Evolutionary conservation across 495 filamentous ascomycete genomes (phyloP).

Genomic region (Penicillium lagena): DNA sequence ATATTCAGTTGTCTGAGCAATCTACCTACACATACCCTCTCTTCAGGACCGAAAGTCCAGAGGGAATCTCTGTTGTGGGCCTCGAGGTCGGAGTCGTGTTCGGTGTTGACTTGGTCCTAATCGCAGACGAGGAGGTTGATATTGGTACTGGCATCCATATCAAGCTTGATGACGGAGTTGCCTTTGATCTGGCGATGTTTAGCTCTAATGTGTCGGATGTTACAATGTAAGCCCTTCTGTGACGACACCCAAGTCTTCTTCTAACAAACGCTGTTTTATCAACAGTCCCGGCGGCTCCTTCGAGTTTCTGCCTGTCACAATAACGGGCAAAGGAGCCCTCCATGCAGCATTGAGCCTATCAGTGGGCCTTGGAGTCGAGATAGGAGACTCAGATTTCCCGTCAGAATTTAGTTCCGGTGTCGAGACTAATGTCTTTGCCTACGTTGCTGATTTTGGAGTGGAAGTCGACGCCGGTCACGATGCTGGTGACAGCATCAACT

Average conservation of each 20-base stretch:
- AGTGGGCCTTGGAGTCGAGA: slow-evolving; percentile 28
- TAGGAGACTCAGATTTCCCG: slow-evolving; percentile 10
- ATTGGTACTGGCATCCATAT: slow-evolving; percentile 48
- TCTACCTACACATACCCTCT: slow-evolving; percentile 44
- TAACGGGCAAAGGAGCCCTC: slow-evolving; percentile 31
- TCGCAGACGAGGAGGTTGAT: slow-evolving; percentile 35
- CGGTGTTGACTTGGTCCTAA: slow-evolving; percentile 42
- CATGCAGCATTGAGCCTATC: slow-evolving; percentile 29
- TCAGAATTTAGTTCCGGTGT: slow-evolving; percentile 32
- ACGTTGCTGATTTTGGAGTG: slow-evolving; percentile 47
- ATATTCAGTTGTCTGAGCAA: slow-evolving; percentile 32
- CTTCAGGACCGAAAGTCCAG: slow-evolving; percentile 34
- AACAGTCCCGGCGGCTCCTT: slow-evolving; percentile 44
- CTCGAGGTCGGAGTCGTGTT: slow-evolving; percentile 35
- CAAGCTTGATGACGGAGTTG: slow-evolving; percentile 39
- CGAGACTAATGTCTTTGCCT: slow-evolving; percentile 37
- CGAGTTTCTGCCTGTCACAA: slow-evolving; percentile 49
- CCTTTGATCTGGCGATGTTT: slow-evolving; percentile 37
- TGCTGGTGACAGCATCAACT: slow-evolving; percentile 25
- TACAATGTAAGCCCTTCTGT: slow-evolving; percentile 30
- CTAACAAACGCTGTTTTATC: background rate
- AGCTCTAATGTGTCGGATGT: slow-evolving; percentile 36
- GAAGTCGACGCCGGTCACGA: slow-evolving; percentile 31
- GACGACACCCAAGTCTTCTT: background rate
- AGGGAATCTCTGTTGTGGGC: slow-evolving; percentile 32